Percentiles rank a stretch among this genome's conserved stretches.
Conservation (phyloP, 352 stramenopile genomes). For the Thalassiosira tumida region DNA sequence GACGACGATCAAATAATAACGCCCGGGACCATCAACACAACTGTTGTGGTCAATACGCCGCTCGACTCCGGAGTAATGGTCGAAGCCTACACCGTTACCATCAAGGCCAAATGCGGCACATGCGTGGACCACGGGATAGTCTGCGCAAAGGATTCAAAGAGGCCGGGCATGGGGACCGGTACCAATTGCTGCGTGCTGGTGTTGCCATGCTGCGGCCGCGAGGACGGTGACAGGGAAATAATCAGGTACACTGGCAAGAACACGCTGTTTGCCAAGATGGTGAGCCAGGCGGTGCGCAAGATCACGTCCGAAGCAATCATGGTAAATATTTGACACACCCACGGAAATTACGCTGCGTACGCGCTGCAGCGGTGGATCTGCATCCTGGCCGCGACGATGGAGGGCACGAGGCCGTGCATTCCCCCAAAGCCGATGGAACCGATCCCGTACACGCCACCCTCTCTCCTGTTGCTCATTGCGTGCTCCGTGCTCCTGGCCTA, state of each 20-base stretch:
- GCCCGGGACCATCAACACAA: constrained; percentile 81
- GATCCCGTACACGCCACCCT: constrained; percentile 38
- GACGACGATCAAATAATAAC: neutral
- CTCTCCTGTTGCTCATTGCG: constrained; percentile 31
- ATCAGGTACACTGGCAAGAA: constrained; percentile 78
- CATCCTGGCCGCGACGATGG: constrained; percentile 12
- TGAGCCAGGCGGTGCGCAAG: constrained; percentile 78
- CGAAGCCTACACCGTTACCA: constrained; percentile 79
- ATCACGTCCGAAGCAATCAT: constrained; percentile 72
- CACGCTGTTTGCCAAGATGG: constrained; percentile 74
- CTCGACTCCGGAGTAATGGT: constrained; percentile 57
- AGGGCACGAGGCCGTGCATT: constrained; percentile 44
- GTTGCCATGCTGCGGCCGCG: neutral
- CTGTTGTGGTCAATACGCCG: constrained; percentile 68
- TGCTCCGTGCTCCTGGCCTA: constrained; percentile 23
- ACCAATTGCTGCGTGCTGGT: constrained; percentile 78
- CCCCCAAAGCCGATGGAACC: constrained; percentile 67
- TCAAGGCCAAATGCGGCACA: constrained; percentile 77
- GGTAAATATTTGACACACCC: constrained; percentile 69
- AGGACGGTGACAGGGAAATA: neutral
- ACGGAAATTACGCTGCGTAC: constrained; percentile 59
- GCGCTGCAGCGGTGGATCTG: constrained; percentile 10
- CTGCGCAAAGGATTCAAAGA: constrained; percentile 65
- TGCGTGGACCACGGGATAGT: constrained; percentile 56
- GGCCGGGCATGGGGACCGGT: constrained; percentile 69